Conservation (phyloP, 495 filamentous ascomycete species). For the Lophiostoma macrostomum region DNA sequence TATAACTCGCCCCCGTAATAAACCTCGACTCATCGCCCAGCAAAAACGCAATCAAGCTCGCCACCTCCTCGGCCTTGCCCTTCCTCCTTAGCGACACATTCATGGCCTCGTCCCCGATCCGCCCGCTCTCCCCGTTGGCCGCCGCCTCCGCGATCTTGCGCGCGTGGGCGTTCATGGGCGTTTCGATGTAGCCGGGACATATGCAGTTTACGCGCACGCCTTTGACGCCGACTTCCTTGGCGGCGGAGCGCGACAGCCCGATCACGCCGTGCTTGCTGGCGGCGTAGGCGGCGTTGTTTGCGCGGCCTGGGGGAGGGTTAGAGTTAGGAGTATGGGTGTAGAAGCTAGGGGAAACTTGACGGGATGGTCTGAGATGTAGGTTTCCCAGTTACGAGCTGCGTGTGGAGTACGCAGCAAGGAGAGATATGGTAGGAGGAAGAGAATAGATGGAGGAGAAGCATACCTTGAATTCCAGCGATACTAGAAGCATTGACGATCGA, state of each 20-base stretch:
- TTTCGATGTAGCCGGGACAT: constrained; percentile 29
- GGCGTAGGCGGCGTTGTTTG: constrained; percentile 52
- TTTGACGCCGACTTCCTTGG: constrained; percentile 54
- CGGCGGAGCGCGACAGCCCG: constrained; percentile 57
- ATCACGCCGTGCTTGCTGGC: constrained; percentile 57
- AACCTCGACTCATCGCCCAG: constrained; percentile 35
- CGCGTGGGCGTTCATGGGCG: constrained; percentile 21
- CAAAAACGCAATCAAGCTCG: constrained; percentile 34
- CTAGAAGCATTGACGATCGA: constrained; percentile 59
- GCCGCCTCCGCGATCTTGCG: background rate
- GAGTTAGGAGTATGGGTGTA: too few species aligned
- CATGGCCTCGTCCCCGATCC: background rate
- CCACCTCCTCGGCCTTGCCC: constrained; percentile 31
- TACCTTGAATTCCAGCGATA: constrained; percentile 53
- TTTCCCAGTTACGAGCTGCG: too few species aligned
- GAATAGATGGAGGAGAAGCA: too few species aligned
- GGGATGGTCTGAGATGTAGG: too few species aligned
- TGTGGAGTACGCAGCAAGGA: too few species aligned
- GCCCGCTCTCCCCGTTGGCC: background rate
- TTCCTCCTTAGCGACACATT: constrained; percentile 15
- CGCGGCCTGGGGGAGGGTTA: too few species aligned
- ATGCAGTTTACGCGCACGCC: constrained; percentile 57
- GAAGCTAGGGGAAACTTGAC: too few species aligned
- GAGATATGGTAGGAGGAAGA: too few species aligned
- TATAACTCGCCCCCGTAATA: constrained; percentile 31